phyloP scores from a whole-genome alignment of 257 asterid genomes.

The Parsonsia alboflavescens region DNA sequence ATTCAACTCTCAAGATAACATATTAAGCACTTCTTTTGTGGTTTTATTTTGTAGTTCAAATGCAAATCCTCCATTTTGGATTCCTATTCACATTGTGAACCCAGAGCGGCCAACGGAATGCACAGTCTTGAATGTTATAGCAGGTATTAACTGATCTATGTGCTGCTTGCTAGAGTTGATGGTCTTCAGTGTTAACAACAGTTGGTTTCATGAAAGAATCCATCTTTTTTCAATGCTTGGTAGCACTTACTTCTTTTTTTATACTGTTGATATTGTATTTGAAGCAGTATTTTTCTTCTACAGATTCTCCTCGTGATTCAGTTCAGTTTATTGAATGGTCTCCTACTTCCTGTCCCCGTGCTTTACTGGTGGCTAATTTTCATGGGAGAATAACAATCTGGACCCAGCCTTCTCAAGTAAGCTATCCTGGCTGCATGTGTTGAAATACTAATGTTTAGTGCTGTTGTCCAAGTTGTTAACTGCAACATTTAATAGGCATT shows the following conservation, averaged over 20 bases:
- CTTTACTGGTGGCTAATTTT: constrained; percentile 87
- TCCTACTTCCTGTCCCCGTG: constrained; percentile 87
- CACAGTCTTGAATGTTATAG: constrained; percentile 87
- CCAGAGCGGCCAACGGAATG: constrained; percentile 99
- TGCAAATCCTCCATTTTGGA: constrained; percentile 95
- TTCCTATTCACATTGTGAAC: constrained; percentile 88
- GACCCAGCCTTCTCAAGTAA: constrained; percentile 95
- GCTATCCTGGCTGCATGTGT: constrained; percentile 20
- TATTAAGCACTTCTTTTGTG: not conserved
- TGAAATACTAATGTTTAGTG: not conserved
- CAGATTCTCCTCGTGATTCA: constrained; percentile 98
- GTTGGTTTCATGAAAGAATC: not conserved
- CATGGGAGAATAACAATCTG: constrained; percentile 95
- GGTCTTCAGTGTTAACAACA: not conserved
- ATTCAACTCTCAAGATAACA: not conserved
- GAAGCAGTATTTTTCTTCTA: constrained; percentile 9
- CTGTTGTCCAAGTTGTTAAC: not conserved
- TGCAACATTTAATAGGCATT: not conserved
- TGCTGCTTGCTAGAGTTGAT: constrained; percentile 14
- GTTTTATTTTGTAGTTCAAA: constrained; percentile 56
- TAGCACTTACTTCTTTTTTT: not conserved
- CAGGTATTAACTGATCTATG: constrained; percentile 50
- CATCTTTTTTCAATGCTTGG: not conserved
- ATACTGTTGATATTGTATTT: not conserved
- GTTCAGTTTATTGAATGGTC: constrained; percentile 99